Base-by-base conservation (phyloP, 176 grass and related monocot species). In the Microstegium vimineum region DNA sequence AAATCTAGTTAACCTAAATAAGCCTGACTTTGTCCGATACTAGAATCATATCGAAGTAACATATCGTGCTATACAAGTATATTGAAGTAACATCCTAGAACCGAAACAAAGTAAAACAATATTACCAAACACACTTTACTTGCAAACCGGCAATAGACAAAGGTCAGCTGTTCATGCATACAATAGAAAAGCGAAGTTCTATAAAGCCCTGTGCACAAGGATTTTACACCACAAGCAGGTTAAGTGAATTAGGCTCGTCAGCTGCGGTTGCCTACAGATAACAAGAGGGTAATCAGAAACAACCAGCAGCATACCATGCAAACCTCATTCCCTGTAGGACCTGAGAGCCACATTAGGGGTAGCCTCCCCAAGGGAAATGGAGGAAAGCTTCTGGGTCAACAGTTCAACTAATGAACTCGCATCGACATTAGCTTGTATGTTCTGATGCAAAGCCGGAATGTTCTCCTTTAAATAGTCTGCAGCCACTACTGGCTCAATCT, bases 391-490 rank as follows among this genome's bases (percentile, higher is more conserved):
- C 38, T 73, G 73, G n/a, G 60, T 82, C 37, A 86, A 23, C 28
- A 78, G 45, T 1, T 86, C 46, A 28, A 81, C 27, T 7, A 78
- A 47, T 32, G 65, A 51, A 73, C 54, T 85, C 0, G 20, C 15
- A 28, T 41, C 56, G 10, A 38, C 65, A 64, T 46, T 78, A 73
- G 46, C 34, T 20, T 86, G 78, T 30, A 82, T 40, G n/a, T 82
- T 78, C 45, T 73, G 56, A n/a, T 86, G 66, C 66, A 66, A 1
- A 1, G n/a, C 66, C 2, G 83, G 83, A 60, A 73, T 82, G 59
- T 90, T 90, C 43, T 90, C 88, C 38, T 90, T 90, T 14, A 45
- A 18, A 20, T 46, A 66, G 38, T 86, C 78, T 22, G 17, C 22
- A 8, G 5, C 17, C 18, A 56, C 47, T 45, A 85, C 42, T 12